phyloP scores from a whole-genome alignment of 73 alveolate species.

The Paramecium primaurelia region DNA sequence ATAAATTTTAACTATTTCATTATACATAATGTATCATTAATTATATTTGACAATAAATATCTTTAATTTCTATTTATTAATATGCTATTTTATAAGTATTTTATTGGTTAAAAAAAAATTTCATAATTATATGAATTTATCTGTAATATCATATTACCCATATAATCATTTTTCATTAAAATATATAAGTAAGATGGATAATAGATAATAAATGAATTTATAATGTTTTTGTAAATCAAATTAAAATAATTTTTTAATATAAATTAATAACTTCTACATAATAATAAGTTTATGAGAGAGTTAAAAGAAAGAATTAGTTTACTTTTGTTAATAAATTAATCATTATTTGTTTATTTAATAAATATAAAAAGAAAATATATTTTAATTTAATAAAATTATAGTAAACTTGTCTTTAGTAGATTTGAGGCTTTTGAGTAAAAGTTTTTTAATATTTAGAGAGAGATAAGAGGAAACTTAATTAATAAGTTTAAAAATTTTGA shows the following conservation, averaged over 20 bases:
- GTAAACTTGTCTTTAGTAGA: not conserved
- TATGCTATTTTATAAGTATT: too few species aligned
- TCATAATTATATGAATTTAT: not conserved
- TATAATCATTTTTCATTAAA: too few species aligned
- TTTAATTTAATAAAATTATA: not conserved
- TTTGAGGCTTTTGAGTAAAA: too few species aligned
- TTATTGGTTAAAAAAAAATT: too few species aligned
- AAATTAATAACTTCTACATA: not conserved
- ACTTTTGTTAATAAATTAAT: not conserved
- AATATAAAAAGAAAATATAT: not conserved
- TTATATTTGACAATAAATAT: too few species aligned
- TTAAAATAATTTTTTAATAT: not conserved
- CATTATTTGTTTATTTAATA: not conserved
- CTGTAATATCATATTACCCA: too few species aligned
- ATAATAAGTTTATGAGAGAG: not conserved
- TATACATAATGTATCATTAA: too few species aligned
- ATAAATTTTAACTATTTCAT: not conserved
- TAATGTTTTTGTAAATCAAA: not conserved
- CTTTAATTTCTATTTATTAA: too few species aligned
- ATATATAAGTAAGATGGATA: too few species aligned
- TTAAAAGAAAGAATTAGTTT: too few species aligned
- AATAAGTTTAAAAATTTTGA: not conserved
- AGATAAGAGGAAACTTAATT: not conserved
- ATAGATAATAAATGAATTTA: too few species aligned
- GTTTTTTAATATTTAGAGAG: too few species aligned